phyloP scores from a whole-genome alignment of 495 filamentous ascomycete genomes.

The Lepidopterella palustris region DNA sequence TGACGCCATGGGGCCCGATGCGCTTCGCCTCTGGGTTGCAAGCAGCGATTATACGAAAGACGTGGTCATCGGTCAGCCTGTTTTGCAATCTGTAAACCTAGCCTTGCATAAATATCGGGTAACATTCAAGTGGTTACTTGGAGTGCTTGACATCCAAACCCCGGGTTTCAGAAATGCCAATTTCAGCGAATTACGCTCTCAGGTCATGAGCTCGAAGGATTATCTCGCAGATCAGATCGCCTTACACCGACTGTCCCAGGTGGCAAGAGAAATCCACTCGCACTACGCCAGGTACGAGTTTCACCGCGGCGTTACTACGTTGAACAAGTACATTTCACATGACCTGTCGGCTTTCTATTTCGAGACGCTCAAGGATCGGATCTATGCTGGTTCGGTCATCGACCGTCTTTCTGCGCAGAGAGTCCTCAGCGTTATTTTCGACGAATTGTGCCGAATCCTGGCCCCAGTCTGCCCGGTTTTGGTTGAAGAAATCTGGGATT shows the following conservation, averaged over 20 bases:
- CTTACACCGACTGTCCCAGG: conserved; percentile 60
- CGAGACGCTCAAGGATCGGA: conserved; percentile 80
- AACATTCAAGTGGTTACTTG: conserved; percentile 81
- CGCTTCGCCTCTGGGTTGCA: conserved; percentile 86
- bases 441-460: conserved; percentile 66
- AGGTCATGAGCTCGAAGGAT: conserved; percentile 38
- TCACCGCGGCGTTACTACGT: conserved; percentile 62
- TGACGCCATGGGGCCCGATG: conserved; percentile 68
- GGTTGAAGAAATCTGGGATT: conserved; percentile 81
- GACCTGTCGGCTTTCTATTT: conserved; percentile 92
- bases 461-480: conserved; percentile 76
- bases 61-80: conserved; percentile 66
- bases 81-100: conserved; percentile 66
- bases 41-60: conserved; percentile 87
- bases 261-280: conserved; percentile 51
- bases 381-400: conserved; percentile 70
- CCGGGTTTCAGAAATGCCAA: conserved; percentile 37
- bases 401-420: conserved; percentile 53
- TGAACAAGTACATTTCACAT: conserved; percentile 72
- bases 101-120: conserved; percentile 77
- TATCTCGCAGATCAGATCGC: conserved; percentile 61
- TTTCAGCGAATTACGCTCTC: not conserved
- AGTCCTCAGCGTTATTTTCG: conserved; percentile 63
- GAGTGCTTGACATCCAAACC: conserved; percentile 61
- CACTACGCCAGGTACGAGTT: conserved; percentile 71